Conservation (phyloP, 257 asterid genomes). For the Henckelia pumila region DNA sequence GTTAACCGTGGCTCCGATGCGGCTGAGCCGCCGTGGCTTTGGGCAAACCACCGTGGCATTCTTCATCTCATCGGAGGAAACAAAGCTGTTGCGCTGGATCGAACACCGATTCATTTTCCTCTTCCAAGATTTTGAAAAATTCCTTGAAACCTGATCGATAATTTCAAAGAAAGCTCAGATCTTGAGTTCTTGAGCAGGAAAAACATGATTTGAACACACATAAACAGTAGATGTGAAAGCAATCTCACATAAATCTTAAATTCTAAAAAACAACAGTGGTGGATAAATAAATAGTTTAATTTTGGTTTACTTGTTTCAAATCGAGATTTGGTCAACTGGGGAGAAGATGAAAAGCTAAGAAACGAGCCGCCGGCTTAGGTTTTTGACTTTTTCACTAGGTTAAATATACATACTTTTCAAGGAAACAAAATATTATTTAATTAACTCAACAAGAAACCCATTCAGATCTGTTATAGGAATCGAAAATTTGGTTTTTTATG, state of each 20-base stretch:
- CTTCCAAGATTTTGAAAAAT: slow-evolving; percentile 7
- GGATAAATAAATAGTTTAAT: slow-evolving; percentile 13
- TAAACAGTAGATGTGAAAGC: slow-evolving; percentile 10
- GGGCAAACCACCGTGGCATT: slow-evolving; percentile 79
- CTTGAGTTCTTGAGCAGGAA: not conserved
- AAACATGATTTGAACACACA: not conserved
- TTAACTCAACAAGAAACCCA: slow-evolving; percentile 20
- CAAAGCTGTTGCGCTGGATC: no score
- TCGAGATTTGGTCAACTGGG: slow-evolving; percentile 40
- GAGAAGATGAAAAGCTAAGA: not conserved
- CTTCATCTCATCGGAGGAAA: no score
- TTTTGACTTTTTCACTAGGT: slow-evolving; percentile 39
- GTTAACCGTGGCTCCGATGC: slow-evolving; percentile 37
- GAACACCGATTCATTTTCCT: slow-evolving; percentile 30
- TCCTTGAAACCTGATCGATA: slow-evolving; percentile 32
- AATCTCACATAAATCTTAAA: slow-evolving; percentile 8
- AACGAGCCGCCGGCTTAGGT: slow-evolving; percentile 35
- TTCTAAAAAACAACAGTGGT: not conserved
- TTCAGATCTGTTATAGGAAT: slow-evolving; percentile 40
- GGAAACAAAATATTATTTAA: not conserved
- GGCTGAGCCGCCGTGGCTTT: slow-evolving; percentile 75
- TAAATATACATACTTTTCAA: slow-evolving; percentile 20
- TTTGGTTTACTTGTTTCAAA: slow-evolving; percentile 21
- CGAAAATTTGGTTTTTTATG: slow-evolving; percentile 22
- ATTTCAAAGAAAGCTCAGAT: slow-evolving; percentile 12